A percentile compares a stretch with the other conserved stretches of the same genome.
Conservation (phyloP, 768 basidiomycete genomes). For the Phlebiopsis flavidoalba region DNA sequence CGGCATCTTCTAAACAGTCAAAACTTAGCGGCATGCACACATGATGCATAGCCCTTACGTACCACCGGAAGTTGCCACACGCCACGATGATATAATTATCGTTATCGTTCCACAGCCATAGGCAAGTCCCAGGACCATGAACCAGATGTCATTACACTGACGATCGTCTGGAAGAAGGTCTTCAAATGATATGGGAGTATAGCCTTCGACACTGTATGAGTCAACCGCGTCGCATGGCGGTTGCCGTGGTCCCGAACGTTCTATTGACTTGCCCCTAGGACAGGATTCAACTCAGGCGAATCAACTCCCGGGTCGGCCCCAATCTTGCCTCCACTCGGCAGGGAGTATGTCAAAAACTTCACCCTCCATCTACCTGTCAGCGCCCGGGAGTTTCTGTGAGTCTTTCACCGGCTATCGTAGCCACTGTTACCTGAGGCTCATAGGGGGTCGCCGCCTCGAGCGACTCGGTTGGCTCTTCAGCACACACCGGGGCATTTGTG, state of each 20-base stretch:
- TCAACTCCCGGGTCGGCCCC: neutral
- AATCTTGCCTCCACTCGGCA: no score
- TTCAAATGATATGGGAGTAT: neutral
- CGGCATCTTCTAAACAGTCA: neutral
- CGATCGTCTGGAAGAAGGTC: neutral
- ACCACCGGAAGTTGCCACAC: neutral
- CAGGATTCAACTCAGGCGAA: neutral
- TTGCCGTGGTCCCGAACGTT: neutral
- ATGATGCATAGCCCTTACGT: slow-evolving; percentile 1
- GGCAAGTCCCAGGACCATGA: neutral
- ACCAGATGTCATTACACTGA: neutral
- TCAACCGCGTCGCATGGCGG: neutral
- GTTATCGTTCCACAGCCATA: neutral
- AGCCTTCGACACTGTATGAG: neutral
- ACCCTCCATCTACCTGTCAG: neutral
- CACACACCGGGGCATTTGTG: no score
- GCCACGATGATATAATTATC: neutral
- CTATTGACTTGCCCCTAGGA: neutral
- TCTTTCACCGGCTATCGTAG: neutral
- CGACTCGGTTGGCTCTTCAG: neutral
- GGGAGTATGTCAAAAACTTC: neutral
- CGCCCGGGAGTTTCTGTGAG: neutral
- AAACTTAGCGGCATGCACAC: neutral
- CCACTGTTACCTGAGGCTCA: neutral
- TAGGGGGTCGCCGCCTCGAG: neutral